Evolutionary conservation across 2,329 filamentous ascomycete species (phyloP), one percentile per base, ranked within the genome.

Genomic region (Clarireedia monteithiana): DNA sequence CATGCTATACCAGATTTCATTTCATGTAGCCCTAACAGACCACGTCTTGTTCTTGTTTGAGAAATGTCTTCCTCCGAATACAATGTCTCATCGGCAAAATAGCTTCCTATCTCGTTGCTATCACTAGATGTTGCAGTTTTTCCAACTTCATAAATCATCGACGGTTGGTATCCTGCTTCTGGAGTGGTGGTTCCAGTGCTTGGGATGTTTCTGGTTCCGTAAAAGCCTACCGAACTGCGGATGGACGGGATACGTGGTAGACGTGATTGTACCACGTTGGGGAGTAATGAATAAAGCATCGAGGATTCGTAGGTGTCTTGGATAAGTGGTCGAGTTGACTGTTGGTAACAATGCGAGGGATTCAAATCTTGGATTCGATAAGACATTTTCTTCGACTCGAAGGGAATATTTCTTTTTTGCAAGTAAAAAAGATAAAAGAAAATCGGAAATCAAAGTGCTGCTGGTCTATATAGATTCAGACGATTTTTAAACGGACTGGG

Each of bases 271-370:
- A 84, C 70, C 4, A 78, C 72, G 1, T 72, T 70, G 4, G 81
- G 80, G 6, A 83, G 74, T 56, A 83, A 74, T 5, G 75, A 73
- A 66, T 78, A 80, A 15, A 83, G 71, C 58, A 76, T 75, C 23
- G 77, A 78, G 47, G 74, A 69, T 42, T 61, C 49, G 49, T 46
- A 56, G 10, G 50, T 27, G 17, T 36, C 47, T 24, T 39, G 46
- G 14, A 53, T 26, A 39, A 60, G 59, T 1, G 7, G 10, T 17
- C 26, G 14, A 34, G 23, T 6, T 6, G 30, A 42, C 23, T 26
- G 36, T 50, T 27, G 45, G n/a, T 47, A 30, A 27, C 47, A 42
- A 5, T 14, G 5, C 23, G 48, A 39, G 14, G 49, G 49, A 14
- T 42, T 20, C 1, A 24, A 34, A 30, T 50, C 26, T 9, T 47